These are phyloP conservation scores for Tuber borchii DNA, from an alignment of 495 filamentous ascomycete species.

Conservation along the genomic window DNA sequence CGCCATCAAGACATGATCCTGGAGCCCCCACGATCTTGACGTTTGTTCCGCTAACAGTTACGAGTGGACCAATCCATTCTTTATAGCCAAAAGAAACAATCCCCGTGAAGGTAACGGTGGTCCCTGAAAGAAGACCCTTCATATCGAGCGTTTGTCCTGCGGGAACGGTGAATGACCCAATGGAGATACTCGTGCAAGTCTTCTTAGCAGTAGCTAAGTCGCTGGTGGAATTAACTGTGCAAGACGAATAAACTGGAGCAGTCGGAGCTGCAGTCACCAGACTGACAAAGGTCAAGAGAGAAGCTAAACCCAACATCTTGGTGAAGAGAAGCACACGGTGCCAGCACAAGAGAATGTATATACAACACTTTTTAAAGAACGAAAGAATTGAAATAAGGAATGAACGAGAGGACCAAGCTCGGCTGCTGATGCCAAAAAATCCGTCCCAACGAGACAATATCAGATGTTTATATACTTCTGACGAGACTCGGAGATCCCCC, in stretches of 20 bases:
- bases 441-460: not conserved
- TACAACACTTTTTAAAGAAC: not conserved
- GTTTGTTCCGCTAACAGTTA: conserved; percentile 48
- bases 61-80: conserved; percentile 50
- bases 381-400: not conserved
- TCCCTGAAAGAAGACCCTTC: conserved; percentile 45
- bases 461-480: not conserved
- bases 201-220: conserved; percentile 45
- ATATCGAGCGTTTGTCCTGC: conserved; percentile 49
- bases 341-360: not conserved
- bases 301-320: not conserved
- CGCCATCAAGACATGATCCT: conserved; percentile 47
- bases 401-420: not conserved
- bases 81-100: conserved; percentile 50
- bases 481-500: not conserved
- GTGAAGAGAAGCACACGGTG: not conserved
- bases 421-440: not conserved
- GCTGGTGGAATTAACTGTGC: conserved; percentile 45
- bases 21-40: conserved; percentile 48
- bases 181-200: conserved; percentile 47
- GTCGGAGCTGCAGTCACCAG: not conserved
- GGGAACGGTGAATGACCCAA: conserved; percentile 48
- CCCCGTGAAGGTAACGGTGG: conserved; percentile 50
- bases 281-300: not conserved
- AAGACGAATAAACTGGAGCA: conserved; percentile 36